phyloP scores from a whole-genome alignment of 2,329 filamentous ascomycete species.

The Curvularia eragrostidis region DNA sequence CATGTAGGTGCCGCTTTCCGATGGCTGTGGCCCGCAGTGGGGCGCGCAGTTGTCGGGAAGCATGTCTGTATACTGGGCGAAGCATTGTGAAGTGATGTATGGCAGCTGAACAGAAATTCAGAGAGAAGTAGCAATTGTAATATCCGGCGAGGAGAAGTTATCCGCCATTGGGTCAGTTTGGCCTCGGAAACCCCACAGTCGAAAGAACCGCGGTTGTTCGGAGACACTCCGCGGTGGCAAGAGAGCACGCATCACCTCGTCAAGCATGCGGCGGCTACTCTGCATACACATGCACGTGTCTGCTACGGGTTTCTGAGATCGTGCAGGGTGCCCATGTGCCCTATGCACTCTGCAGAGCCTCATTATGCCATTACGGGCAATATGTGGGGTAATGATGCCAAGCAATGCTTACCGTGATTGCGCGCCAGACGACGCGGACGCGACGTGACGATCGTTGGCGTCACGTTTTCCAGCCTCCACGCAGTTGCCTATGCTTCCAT shows the following conservation, averaged over 20 bases:
- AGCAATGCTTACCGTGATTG: constrained; percentile 38
- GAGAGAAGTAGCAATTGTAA: constrained; percentile 8
- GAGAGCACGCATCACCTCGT: constrained; percentile 13
- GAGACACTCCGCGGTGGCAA: constrained; percentile 33
- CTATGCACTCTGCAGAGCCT: constrained; percentile 8
- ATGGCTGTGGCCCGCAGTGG: constrained; percentile 35
- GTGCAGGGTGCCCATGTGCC: not conserved
- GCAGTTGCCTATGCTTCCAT: constrained; percentile 15
- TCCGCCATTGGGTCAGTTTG: constrained; percentile 23
- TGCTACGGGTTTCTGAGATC: not conserved
- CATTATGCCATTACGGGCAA: constrained; percentile 12
- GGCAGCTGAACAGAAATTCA: not conserved
- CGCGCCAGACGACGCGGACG: constrained; percentile 33
- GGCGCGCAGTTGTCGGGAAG: constrained; percentile 49
- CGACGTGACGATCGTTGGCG: constrained; percentile 33
- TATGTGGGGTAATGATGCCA: constrained; percentile 25
- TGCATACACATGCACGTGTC: not conserved
- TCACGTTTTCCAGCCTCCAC: constrained; percentile 27
- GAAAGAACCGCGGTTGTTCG: constrained; percentile 36
- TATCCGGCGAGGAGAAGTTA: constrained; percentile 6
- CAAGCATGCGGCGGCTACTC: not conserved
- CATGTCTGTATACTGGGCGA: constrained; percentile 50
- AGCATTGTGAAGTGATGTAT: constrained; percentile 48
- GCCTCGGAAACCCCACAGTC: constrained; percentile 33
- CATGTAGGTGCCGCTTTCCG: constrained; percentile 51